Evolutionary conservation across 2,329 filamentous ascomycete species (phyloP).

Genomic region (Hypoxylon sp.): DNA sequence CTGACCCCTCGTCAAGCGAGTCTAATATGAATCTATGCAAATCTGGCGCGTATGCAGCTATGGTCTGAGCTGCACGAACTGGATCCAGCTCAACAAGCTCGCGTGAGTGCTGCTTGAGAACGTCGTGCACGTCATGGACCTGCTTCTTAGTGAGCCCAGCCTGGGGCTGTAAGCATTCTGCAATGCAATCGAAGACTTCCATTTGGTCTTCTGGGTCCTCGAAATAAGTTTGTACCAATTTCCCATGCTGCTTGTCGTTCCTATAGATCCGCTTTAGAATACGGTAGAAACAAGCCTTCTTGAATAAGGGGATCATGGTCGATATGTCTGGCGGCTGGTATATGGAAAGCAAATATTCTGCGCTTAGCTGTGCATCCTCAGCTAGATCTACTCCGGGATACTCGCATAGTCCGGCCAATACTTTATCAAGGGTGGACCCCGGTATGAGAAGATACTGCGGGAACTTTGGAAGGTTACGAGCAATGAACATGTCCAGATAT

Average conservation of each 20-base stretch:
- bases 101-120: conserved; percentile 75
- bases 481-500: conserved; percentile 98
- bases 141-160: conserved; percentile 78
- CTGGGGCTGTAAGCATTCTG: conserved; percentile 77
- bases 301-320: conserved; percentile 81
- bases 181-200: conserved; percentile 83
- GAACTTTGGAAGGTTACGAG: conserved; percentile 95
- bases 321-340: conserved; percentile 90
- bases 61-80: conserved; percentile 72
- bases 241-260: conserved; percentile 82
- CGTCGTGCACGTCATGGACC: conserved; percentile 75
- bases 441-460: conserved; percentile 94
- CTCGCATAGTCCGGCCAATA: conserved; percentile 85
- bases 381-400: conserved; percentile 85
- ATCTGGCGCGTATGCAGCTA: conserved; percentile 73
- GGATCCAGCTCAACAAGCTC: conserved; percentile 79
- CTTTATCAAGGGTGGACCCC: conserved; percentile 84
- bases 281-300: conserved; percentile 86
- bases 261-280: conserved; percentile 92
- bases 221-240: conserved; percentile 85
- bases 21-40: conserved; percentile 77
- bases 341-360: conserved; percentile 92
- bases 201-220: conserved; percentile 84
- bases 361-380: conserved; percentile 96
- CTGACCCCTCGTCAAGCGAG: conserved; percentile 71